A percentile compares a stretch with the other conserved stretches of the same genome.
Evolutionary conservation across 1,284 basidiomycete genomes (phyloP).

Genomic region (Fomitopsis betulina): DNA sequence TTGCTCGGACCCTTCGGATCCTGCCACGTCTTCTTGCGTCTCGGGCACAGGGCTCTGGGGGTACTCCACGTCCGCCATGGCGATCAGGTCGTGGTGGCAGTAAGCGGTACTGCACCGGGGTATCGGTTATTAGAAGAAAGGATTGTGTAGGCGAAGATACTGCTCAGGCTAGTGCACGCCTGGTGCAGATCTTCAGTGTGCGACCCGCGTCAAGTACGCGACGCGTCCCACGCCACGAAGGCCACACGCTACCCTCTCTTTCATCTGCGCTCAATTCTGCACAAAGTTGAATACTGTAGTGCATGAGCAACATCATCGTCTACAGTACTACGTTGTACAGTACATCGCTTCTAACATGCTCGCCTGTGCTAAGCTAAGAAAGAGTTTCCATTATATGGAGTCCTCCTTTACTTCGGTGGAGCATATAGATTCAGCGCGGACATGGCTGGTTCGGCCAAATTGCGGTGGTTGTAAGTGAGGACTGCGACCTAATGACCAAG

Average conservation of each 20-base stretch:
- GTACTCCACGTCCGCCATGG: slow-evolving; percentile 44
- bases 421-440: slow-evolving; percentile 72
- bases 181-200: slow-evolving; percentile 12
- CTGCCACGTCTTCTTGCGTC: slow-evolving; percentile 17
- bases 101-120: slow-evolving; percentile 5
- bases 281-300: too few species aligned
- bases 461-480: slow-evolving; percentile 73
- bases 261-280: neutral
- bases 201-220: slow-evolving; percentile 11
- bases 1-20: slow-evolving; percentile 22
- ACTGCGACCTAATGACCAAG: slow-evolving; percentile 51
- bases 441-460: slow-evolving; percentile 71
- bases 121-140: slow-evolving; percentile 17
- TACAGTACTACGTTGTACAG: neutral
- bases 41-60: slow-evolving; percentile 24
- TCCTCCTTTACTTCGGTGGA: slow-evolving; percentile 10
- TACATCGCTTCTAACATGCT: neutral
- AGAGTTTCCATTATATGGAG: neutral
- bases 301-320: too few species aligned
- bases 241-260: neutral
- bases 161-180: slow-evolving; percentile 18
- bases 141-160: slow-evolving; percentile 17
- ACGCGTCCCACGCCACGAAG: slow-evolving; percentile 16
- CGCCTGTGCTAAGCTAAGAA: neutral
- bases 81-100: slow-evolving; percentile 12